Percentiles rank a stretch among this genome's conserved stretches.
Conservation (phyloP, 2,329 filamentous ascomycete species). For the Colletotrichum limetticola region DNA sequence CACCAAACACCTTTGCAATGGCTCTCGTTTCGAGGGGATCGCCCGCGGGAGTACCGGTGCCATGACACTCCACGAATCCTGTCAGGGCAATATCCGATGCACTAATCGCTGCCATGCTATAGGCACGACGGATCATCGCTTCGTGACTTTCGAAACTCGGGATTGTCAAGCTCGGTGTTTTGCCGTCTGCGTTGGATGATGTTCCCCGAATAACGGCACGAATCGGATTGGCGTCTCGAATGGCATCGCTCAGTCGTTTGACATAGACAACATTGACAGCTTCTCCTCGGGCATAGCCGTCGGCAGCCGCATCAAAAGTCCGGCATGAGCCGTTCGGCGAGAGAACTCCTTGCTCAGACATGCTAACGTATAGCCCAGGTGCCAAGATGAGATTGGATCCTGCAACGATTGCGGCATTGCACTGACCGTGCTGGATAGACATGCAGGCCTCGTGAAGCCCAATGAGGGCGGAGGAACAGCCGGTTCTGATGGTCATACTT, state of each 20-base stretch:
- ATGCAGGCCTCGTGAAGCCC: slow-evolving; percentile 46
- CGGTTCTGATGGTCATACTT: slow-evolving; percentile 48
- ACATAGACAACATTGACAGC: slow-evolving; percentile 53
- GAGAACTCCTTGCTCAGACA: slow-evolving; percentile 41
- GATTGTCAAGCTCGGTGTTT: slow-evolving; percentile 49
- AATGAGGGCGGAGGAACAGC: slow-evolving; percentile 46
- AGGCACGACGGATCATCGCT: slow-evolving; percentile 50
- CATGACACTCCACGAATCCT: slow-evolving; percentile 52
- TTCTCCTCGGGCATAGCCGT: slow-evolving; percentile 61
- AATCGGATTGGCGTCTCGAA: slow-evolving; percentile 53
- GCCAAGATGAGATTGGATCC: slow-evolving; percentile 45
- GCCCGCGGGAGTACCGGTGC: slow-evolving; percentile 55
- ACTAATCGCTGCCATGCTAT: slow-evolving; percentile 42
- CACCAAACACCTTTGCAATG: slow-evolving; percentile 45
- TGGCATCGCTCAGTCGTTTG: slow-evolving; percentile 54
- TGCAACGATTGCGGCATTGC: slow-evolving; percentile 43
- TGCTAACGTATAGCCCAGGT: slow-evolving; percentile 4
- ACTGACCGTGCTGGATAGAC: slow-evolving; percentile 41
- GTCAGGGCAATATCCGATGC: slow-evolving; percentile 37
- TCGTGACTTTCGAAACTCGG: slow-evolving; percentile 50
- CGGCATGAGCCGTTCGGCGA: slow-evolving; percentile 40
- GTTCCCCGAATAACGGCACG: slow-evolving; percentile 47
- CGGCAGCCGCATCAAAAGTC: slow-evolving; percentile 51
- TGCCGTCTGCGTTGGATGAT: slow-evolving; percentile 51
- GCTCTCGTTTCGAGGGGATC: slow-evolving; percentile 53